Conservation (phyloP, 2,329 filamentous ascomycete species). For the Didymella lethalis region DNA sequence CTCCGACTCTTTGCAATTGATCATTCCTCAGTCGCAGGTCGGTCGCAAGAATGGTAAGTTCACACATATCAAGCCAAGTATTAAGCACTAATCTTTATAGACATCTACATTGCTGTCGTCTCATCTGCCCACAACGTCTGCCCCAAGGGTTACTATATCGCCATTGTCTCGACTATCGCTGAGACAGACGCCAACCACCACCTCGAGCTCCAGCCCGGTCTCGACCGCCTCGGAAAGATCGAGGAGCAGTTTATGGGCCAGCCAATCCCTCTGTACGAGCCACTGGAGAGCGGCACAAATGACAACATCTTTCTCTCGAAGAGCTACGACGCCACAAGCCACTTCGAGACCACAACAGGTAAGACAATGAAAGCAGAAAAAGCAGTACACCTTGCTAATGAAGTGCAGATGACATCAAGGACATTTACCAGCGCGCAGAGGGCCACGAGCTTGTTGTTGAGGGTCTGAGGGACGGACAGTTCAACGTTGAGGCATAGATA, state of each 20-base stretch:
- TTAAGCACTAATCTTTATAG: conserved; percentile 55
- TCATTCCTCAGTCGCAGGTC: conserved; percentile 97
- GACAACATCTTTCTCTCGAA: conserved; percentile 98
- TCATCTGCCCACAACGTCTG: conserved; percentile 97
- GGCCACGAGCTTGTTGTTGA: conserved; percentile 89
- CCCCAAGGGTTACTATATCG: conserved; percentile 98
- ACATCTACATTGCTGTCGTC: conserved; percentile 96
- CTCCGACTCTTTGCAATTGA: conserved; percentile 89
- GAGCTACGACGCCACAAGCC: conserved; percentile 97
- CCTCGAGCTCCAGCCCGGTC: conserved; percentile 88
- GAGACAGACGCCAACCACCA: conserved; percentile 94
- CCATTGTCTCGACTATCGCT: conserved; percentile 96
- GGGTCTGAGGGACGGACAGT: conserved; percentile 79
- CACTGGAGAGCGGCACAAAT: conserved; percentile 78
- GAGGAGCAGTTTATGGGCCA: conserved; percentile 97
- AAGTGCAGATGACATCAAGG: conserved; percentile 84
- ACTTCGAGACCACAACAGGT: conserved; percentile 90
- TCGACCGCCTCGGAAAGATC: conserved; percentile 89
- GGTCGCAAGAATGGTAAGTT: conserved; percentile 91
- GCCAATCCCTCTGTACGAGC: conserved; percentile 94
- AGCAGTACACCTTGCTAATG: conserved; percentile 17
- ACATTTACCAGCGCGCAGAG: conserved; percentile 85
- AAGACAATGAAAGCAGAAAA: conserved; percentile 31
- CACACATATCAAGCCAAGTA: not conserved
- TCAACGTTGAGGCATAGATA: conserved; percentile 66